Evolutionary conservation across 805 yeast species (phyloP), one percentile per base, ranked within the genome.

Genomic region (Candida caryicola): DNA sequence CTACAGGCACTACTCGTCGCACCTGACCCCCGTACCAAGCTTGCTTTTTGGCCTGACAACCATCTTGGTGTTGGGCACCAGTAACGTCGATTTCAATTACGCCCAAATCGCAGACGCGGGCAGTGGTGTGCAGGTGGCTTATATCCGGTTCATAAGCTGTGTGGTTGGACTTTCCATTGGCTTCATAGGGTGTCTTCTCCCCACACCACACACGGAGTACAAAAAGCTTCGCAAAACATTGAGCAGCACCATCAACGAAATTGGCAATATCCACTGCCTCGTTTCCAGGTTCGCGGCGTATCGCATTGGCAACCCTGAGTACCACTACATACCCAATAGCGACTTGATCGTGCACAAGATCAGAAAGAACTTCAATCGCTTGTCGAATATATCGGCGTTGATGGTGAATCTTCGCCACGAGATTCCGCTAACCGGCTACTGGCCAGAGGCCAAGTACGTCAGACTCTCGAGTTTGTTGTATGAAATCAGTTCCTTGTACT

Each of bases 1-100:
- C 38, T 60, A 58, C 41, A 44, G 67, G 19, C 67, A 61, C 41
- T 64, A 60, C 38, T 51, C 65, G 5, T 40, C 43, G 9, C 68
- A 64, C 45, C 31, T 41, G 12, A 41, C 59, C 3, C 44, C 54
- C 7, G 40, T 61, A 4, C 66, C 69, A 0, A 43, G 47, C 4
- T 48, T 62, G 28, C 50, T 64, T 45, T 44, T 47, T 13, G 51
- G 52, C 3, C 55, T 64, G 5, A 51, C 68, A 0, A 41, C 59
- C 13, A 42, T 55, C 1, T 54, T 64, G 40, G 66, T 62, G 2
- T 32, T 60, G 29, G 65, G 66, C 8, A 61, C 67, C 0, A 57
- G 64, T 37, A 62, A 64, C 62, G 49, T 47, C 8, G 65, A 62
- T 46, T 48, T 45, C 3, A 38, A 49, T 28, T 44, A 42, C 23